phyloP scores from a whole-genome alignment of 192 early-diverging fungal genomes.

The Coemansia sp. region DNA sequence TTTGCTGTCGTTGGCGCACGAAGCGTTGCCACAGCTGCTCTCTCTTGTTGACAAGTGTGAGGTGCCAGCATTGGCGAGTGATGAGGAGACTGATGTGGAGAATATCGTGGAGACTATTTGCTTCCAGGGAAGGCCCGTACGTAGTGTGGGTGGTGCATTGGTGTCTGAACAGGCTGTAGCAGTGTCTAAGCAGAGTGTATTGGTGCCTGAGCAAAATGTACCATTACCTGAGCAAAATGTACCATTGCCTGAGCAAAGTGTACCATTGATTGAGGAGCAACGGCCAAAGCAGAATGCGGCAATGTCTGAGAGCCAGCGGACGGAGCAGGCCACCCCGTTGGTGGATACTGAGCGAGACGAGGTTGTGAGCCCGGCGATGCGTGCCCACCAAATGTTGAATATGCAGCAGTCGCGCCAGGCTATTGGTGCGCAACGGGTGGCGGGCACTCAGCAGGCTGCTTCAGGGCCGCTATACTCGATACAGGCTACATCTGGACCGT shows the following conservation, averaged over 20 bases:
- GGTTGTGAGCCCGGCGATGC: conserved; percentile 21
- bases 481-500: neutral
- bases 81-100: neutral
- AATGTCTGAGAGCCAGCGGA: neutral
- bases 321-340: conserved; percentile 9
- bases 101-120: conserved; percentile 24
- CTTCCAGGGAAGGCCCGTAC: conserved; percentile 32
- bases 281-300: neutral
- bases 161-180: no score
- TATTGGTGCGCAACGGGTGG: conserved; percentile 31
- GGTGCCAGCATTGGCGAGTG: neutral
- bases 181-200: no score
- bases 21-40: conserved; percentile 28
- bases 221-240: no score
- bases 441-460: neutral
- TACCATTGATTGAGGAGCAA: no score
- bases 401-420: conserved; percentile 10
- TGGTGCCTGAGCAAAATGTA: no score
- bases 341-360: conserved; percentile 35
- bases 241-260: no score
- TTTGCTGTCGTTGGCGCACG: conserved; percentile 16
- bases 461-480: neutral
- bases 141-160: no score
- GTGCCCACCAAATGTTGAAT: neutral
- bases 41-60: conserved; percentile 2